These are phyloP conservation scores for Colletotrichum spaethianum DNA, from an alignment of 2,329 filamentous ascomycete species.

Conservation along the genomic window DNA sequence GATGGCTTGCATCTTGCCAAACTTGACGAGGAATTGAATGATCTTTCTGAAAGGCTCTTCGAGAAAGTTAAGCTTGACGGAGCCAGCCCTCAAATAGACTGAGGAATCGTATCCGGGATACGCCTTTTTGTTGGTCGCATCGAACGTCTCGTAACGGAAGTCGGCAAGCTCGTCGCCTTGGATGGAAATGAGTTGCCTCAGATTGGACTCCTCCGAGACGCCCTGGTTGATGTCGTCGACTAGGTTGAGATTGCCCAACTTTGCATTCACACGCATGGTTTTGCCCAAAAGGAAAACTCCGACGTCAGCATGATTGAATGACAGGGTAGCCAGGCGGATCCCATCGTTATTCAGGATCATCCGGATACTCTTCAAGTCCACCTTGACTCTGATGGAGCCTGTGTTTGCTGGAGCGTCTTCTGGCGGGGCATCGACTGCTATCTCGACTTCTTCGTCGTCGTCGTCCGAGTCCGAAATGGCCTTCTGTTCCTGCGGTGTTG, in stretches of 20 bases:
- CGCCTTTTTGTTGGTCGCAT: slow-evolving; percentile 74
- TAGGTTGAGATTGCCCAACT: slow-evolving; percentile 88
- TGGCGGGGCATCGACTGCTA: slow-evolving; percentile 27
- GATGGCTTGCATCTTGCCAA: slow-evolving; percentile 99
- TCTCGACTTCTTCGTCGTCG: slow-evolving; percentile 52
- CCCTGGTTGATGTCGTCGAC: slow-evolving; percentile 96
- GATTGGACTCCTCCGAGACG: slow-evolving; percentile 82
- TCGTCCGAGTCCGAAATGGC: slow-evolving; percentile 53
- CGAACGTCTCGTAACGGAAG: slow-evolving; percentile 97
- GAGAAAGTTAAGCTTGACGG: slow-evolving; percentile 96
- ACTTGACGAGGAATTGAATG: slow-evolving; percentile 97
- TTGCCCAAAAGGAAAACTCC: slow-evolving; percentile 89
- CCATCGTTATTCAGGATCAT: slow-evolving; percentile 98
- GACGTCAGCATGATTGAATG: slow-evolving; percentile 92
- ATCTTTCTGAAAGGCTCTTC: slow-evolving; percentile 99
- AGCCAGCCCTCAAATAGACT: slow-evolving; percentile 90
- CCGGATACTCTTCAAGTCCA: slow-evolving; percentile 92
- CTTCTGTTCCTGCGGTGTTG: slow-evolving; percentile 49
- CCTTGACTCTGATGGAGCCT: slow-evolving; percentile 92
- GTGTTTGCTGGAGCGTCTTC: slow-evolving; percentile 50
- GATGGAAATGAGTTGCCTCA: slow-evolving; percentile 92
- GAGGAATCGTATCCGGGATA: slow-evolving; percentile 98
- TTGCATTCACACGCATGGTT: slow-evolving; percentile 89
- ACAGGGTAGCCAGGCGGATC: slow-evolving; percentile 91
- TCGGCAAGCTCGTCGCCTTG: slow-evolving; percentile 96